Base-by-base conservation (phyloP, 441 rosid genomes). In the Pelargonium australe region DNA sequence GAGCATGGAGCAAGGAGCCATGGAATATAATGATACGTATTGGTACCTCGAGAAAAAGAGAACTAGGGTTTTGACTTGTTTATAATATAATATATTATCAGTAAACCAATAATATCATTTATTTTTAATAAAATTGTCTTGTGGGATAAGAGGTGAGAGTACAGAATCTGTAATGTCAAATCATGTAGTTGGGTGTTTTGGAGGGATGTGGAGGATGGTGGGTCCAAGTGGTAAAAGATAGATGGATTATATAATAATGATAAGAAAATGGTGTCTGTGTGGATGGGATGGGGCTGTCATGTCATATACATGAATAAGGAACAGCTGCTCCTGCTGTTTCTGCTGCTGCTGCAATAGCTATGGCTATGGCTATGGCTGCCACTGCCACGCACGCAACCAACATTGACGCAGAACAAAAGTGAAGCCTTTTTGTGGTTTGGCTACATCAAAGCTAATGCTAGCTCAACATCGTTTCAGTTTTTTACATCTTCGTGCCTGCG, bases 91-190 rank as follows among this genome's bases (percentile, higher is more conserved):
- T 3, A 31, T 3, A 31, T 31, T n/a, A 31, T 31, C 4, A 3
- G 37, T 31, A 31, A 31, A 31, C 37, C 37, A 31, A 31, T 31
- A 31, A 10, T n/a, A 12, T 53, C 4, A 12, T 31, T 31, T 31
- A 31, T 23, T 23, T 23, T 23, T 0, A 23, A 31, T 0, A 53
- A 19, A 49, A 75, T 77, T 77, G 81, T 74, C 74, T 69, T 68
- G 28, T 65, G 80, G 79, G 83, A 75, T 41, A 43, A 43, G 65
- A 72, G 72, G 2, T 69, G 68, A 73, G 47, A 74, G 76, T 74
- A 72, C 71, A 86, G 87, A 86, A 85, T 85, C 89, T 79, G 85
- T 80, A 76, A 79, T 64, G 87, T 85, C 87, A 82, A 79, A 83
- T 83, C 89, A 74, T 71, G 78, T 43, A 69, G 83, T 77, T 77